Conservation (phyloP, 331 rosid species). For the Quercus tomentella region DNA sequence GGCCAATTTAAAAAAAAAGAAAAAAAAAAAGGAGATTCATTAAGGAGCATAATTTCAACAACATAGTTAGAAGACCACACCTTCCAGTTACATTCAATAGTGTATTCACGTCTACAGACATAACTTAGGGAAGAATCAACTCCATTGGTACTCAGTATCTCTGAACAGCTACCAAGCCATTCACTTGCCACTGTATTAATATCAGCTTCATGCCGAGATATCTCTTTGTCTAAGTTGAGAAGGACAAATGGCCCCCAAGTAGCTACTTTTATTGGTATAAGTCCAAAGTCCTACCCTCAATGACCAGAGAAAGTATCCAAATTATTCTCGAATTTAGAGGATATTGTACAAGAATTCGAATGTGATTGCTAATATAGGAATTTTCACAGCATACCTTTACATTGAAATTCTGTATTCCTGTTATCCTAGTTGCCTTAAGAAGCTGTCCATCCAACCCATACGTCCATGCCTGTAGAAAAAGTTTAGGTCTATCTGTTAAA, state of each 20-base stretch:
- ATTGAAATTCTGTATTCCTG: slow-evolving; percentile 69
- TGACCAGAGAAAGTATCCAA: slow-evolving; percentile 36
- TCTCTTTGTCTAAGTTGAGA: slow-evolving; percentile 56
- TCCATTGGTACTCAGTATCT: slow-evolving; percentile 47
- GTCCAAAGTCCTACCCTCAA: slow-evolving; percentile 82
- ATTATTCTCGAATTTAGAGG: slow-evolving; percentile 6
- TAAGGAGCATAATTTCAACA: neutral
- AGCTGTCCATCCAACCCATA: slow-evolving; percentile 78
- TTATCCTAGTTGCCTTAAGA: slow-evolving; percentile 69
- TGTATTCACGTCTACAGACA: slow-evolving; percentile 75
- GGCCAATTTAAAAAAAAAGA: neutral
- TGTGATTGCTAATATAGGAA: slow-evolving; percentile 9
- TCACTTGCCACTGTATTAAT: slow-evolving; percentile 38
- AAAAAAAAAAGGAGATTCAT: neutral
- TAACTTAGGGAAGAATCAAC: slow-evolving; percentile 66
- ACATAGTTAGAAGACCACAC: slow-evolving; percentile 22
- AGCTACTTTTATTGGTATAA: slow-evolving; percentile 62
- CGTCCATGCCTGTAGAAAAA: slow-evolving; percentile 81
- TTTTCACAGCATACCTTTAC: slow-evolving; percentile 49
- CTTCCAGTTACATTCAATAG: slow-evolving; percentile 91
- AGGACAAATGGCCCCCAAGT: slow-evolving; percentile 87
- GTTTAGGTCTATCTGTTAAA: neutral
- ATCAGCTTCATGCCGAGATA: slow-evolving; percentile 27
- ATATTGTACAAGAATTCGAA: slow-evolving; percentile 5
- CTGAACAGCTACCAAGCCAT: slow-evolving; percentile 89